phyloP scores from a whole-genome alignment of 179 eudicot species.

The Carnegiea gigantea region DNA sequence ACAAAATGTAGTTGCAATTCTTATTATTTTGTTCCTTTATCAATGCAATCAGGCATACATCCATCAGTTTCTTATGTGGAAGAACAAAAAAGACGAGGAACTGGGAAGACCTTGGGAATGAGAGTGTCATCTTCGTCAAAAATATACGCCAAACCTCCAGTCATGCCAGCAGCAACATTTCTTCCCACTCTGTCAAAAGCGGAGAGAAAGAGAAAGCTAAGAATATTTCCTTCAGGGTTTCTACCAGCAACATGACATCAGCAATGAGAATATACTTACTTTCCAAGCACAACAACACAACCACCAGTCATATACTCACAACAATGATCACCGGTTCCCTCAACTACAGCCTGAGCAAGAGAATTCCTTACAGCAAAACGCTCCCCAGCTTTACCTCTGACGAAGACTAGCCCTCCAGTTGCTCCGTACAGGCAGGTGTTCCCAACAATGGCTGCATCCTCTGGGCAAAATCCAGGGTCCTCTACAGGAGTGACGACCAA shows the following conservation, averaged over 20 bases:
- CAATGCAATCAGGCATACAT: neutral
- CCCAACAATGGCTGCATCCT: constrained; percentile 94
- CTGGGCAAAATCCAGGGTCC: constrained; percentile 77
- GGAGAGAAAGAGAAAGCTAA: constrained; percentile 19
- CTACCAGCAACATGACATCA: neutral
- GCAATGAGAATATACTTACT: constrained; percentile 50
- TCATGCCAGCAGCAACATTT: constrained; percentile 99
- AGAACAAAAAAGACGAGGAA: neutral
- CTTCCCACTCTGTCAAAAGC: constrained; percentile 79
- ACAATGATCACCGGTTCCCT: constrained; percentile 96
- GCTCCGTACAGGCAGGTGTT: constrained; percentile 97
- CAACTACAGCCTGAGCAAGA: constrained; percentile 96
- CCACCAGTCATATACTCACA: constrained; percentile 99
- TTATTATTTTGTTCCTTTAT: neutral
- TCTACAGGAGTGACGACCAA: constrained; percentile 79
- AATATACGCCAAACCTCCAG: constrained; percentile 92
- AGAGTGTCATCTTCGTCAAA: constrained; percentile 96
- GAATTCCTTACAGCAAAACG: constrained; percentile 98
- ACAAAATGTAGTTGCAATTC: neutral
- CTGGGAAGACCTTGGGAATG: constrained; percentile 71
- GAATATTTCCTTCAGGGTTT: constrained; percentile 5
- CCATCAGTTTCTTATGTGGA: too few relatives aligned
- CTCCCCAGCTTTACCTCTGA: constrained; percentile 97
- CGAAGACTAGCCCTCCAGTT: constrained; percentile 93
- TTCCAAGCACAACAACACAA: constrained; percentile 91